Conservation (phyloP, 208 protist genomes). For the Angomonas ambiguus region DNA sequence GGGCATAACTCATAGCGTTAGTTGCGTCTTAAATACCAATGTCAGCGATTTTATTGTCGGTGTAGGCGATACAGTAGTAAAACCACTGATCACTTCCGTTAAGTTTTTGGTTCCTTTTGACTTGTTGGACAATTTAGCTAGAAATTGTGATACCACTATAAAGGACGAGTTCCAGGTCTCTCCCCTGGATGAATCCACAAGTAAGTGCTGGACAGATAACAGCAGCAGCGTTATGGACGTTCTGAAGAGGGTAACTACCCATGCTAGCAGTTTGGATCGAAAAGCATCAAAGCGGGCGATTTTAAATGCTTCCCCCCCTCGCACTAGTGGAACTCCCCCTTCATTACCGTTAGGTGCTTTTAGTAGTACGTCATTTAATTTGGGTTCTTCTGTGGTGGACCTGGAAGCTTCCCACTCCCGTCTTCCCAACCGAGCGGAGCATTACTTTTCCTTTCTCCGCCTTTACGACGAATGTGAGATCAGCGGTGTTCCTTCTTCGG, state of each 20-base stretch:
- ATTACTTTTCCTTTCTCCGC: conserved; percentile 88
- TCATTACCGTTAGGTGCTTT: conserved; percentile 16
- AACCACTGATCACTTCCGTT: conserved; percentile 32
- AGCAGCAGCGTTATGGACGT: conserved; percentile 63
- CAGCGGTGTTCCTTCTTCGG: conserved; percentile 29
- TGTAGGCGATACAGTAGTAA: conserved; percentile 16
- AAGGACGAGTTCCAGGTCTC: not conserved
- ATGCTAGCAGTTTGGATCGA: conserved; percentile 74
- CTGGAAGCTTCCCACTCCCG: not conserved
- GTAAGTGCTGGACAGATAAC: conserved; percentile 18
- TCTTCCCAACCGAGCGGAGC: conserved; percentile 52
- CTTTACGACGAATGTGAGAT: conserved; percentile 80
- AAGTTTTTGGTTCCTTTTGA: conserved; percentile 61
- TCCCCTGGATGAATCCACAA: not conserved
- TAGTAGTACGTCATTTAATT: not conserved
- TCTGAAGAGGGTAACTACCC: conserved; percentile 56
- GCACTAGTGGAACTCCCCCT: conserved; percentile 20
- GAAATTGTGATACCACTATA: conserved; percentile 24
- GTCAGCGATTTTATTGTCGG: conserved; percentile 8
- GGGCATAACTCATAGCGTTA: conserved; percentile 26
- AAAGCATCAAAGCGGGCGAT: conserved; percentile 81
- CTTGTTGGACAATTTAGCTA: conserved; percentile 67
- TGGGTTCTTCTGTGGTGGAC: not conserved
- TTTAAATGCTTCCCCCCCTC: conserved; percentile 65
- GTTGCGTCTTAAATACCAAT: conserved; percentile 18